Evolutionary conservation across 2,329 filamentous ascomycete species (phyloP), one percentile per base, ranked within the genome.

Genomic region (Monosporascus sp.): DNA sequence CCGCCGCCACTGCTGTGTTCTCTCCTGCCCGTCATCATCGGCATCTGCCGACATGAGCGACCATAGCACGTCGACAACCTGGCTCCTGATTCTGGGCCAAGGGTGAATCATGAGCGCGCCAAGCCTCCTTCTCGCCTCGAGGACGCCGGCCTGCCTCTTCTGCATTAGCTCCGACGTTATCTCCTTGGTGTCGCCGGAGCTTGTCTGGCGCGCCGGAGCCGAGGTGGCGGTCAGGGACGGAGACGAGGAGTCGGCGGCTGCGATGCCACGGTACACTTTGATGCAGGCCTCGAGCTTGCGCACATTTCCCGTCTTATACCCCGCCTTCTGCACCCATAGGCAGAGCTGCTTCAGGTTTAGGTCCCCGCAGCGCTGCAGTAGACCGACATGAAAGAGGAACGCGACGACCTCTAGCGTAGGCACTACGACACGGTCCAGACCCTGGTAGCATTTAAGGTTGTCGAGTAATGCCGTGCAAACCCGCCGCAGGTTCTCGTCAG

Each of bases 261-360:
- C 82, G 25, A 96, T 71, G 1, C 83, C 84, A 3, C 85, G 82
- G 69, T 97, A 97, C 14, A 94, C 81, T 62, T 86, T 87, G 55
- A 95, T 74, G 22, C 89, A 90, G 1, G 90, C 88, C 65, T 90
- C 82, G 1, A 97, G 77, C 68, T 94, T 93, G 49, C 85, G 82
- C 44, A 96, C 82, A 66, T 90, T 94, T 20, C 86, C 84, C 1
- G 87, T 88, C 71, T 92, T 93, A 74, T 88, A 92, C 57, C 92
- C 88, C 0, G 88, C 81, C 68, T 86, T 90, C 64, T 95, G 90
- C 4, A 87, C 82, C 37, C 84, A 75, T 6, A 84, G 74, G 54
- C 91, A 90, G 3, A 96, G 71, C 6, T 69, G 76, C 55, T 82
- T 82, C 65, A 76, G 66, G 57, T 77, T 72, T 17, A 75, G 58